These are phyloP conservation scores for Psophocarpus tetragonolobus DNA, from an alignment of 306 rosid species.

Conservation along the genomic window DNA sequence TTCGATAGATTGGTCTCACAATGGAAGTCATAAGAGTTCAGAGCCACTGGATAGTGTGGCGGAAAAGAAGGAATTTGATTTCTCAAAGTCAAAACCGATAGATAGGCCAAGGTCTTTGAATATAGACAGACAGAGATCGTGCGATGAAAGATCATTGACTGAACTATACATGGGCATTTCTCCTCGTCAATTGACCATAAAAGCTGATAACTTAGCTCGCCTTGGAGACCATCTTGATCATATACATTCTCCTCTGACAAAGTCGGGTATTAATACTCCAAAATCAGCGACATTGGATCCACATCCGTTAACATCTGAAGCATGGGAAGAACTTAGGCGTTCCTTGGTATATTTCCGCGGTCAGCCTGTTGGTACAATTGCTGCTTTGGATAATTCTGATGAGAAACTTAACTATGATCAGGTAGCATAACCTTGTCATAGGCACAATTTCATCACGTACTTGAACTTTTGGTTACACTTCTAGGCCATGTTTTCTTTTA, in stretches of 20 bases:
- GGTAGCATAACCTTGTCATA: conserved; percentile 15
- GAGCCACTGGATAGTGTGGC: conserved; percentile 35
- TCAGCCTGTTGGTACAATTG: conserved; percentile 88
- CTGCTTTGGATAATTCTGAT: conserved; percentile 77
- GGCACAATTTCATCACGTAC: neutral
- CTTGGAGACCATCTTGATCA: conserved; percentile 44
- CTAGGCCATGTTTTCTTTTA: neutral
- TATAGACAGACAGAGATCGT: conserved; percentile 75
- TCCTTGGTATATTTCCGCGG: conserved; percentile 80
- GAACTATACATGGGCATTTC: conserved; percentile 60
- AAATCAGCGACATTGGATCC: conserved; percentile 52
- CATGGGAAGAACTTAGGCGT: conserved; percentile 81
- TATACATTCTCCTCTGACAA: conserved; percentile 48
- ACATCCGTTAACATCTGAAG: conserved; percentile 63
- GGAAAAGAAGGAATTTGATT: conserved; percentile 56
- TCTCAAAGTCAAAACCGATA: conserved; percentile 57
- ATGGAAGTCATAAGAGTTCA: conserved; percentile 41
- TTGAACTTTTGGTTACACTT: conserved; percentile 5
- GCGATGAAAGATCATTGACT: conserved; percentile 61
- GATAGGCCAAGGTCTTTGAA: conserved; percentile 70
- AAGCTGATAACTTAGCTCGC: conserved; percentile 47
- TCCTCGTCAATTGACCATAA: conserved; percentile 44
- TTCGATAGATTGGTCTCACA: conserved; percentile 43
- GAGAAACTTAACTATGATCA: conserved; percentile 81
- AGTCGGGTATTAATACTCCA: conserved; percentile 53